Base-by-base conservation (phyloP, 495 filamentous ascomycete species). In the Hypomontagnella submonticulosa region DNA sequence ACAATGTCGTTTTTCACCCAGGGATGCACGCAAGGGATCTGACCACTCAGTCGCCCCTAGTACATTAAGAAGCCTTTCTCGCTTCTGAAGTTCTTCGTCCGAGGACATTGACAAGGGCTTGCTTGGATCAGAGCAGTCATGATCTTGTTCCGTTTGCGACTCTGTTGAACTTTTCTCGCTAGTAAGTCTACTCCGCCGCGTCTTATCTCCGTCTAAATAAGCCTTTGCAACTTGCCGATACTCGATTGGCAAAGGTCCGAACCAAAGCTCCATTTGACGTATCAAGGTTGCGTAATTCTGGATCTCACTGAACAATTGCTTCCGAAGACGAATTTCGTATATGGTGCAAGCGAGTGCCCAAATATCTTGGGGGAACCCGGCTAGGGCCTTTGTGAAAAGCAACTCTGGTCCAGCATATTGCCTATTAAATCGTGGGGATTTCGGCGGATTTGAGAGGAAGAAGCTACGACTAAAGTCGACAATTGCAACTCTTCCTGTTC, bases 291-390 rank as follows among this genome's bases (percentile, higher is more conserved):
- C 42, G 10, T 44, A 27, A n/a, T 55, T 32, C 1, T 66, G 4
- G 33, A 55, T 55, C 44, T 66, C 63, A 11, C 63, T 60, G 5
- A 66, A 55, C 0, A 66, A 23, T 16, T 23, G 63, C 5, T 11
- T 44, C 5, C 30, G 49, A 9, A 40, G 9, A 0, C 49, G 66
- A 3, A 74, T 37, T 34, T 70, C 32, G 12, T 33, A 36, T 19
- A 76, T 65, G 0, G 63, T 70, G 34, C 59, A 63, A 0, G 61
- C 64, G 0, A 76, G 60, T 2, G 71, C 56, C 69, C 66, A 76
- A 4, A 76, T 60, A 54, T 76, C 73, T 3, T 46, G 34, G 9
- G 55, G 37, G 1, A 53, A 46, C 0, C 69, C 72, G 4, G 69
- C 56, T 1, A 11, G 8, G 0, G 42, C 43, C 12, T 51, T 37